Percentiles rank a stretch among this genome's conserved stretches.
Conservation (phyloP, 345 rosid genomes). For the Eucalyptus tenuipes region DNA sequence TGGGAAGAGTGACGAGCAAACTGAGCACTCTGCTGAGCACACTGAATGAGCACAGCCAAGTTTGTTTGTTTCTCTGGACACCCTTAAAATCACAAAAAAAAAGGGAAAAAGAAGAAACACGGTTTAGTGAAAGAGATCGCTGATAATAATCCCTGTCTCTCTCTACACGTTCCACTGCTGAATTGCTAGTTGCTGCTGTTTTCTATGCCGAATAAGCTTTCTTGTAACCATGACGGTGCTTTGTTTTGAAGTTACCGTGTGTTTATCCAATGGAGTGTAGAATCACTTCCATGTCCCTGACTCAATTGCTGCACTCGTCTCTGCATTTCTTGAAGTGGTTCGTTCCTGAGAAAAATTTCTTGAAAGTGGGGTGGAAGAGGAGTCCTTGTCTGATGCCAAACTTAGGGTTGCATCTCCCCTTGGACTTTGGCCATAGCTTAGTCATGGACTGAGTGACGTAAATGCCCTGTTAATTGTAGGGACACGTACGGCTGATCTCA, state of each 20-base stretch:
- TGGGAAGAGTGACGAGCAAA: not conserved
- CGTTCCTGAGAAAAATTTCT: not conserved
- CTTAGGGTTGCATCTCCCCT: not conserved
- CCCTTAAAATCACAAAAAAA: not conserved
- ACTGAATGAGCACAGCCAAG: not conserved
- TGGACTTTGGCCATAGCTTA: not conserved
- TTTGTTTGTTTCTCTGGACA: not conserved
- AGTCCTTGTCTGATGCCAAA: not conserved
- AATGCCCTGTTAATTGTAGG: not conserved
- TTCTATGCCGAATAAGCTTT: not conserved
- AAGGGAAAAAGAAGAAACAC: not conserved
- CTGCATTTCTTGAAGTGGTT: not conserved
- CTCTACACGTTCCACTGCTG: not conserved
- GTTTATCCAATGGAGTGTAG: not conserved
- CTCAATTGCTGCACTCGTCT: not conserved
- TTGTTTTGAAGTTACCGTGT: not conserved
- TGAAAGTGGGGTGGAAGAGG: not conserved
- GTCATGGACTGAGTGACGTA: not conserved
- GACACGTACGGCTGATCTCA: not conserved
- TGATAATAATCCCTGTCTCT: not conserved
- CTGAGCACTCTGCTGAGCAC: not conserved
- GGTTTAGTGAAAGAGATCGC: not conserved
- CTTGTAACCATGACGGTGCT: not conserved
- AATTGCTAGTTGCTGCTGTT: not conserved
- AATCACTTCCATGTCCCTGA: not conserved